phyloP scores from a whole-genome alignment of 1,139 yeast genomes.

The Eremothecium gossypii region DNA sequence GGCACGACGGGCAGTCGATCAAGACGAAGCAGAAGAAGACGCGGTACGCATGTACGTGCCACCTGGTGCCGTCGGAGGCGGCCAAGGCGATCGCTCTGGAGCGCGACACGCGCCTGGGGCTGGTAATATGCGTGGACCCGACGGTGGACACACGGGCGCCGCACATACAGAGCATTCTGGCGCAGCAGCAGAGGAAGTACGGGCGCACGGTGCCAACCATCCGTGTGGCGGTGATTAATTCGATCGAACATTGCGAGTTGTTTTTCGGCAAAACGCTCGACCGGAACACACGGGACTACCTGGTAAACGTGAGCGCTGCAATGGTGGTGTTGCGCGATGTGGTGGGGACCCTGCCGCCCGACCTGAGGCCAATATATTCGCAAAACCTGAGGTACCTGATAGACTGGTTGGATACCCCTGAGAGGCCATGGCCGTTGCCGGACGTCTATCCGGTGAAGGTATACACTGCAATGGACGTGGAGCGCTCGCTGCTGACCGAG shows the following conservation, averaged over 20 bases:
- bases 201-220: constrained; percentile 45
- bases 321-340: constrained; percentile 73
- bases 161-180: constrained; percentile 27
- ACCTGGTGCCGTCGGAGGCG: constrained; percentile 40
- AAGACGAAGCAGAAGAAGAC: constrained; percentile 29
- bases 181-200: constrained; percentile 16
- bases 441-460: constrained; percentile 55
- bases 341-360: constrained; percentile 80
- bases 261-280: constrained; percentile 35
- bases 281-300: constrained; percentile 35
- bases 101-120: constrained; percentile 38
- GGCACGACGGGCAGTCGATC: constrained; percentile 54
- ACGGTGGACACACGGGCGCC: constrained; percentile 42
- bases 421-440: constrained; percentile 68
- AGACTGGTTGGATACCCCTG: constrained; percentile 45
- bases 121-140: constrained; percentile 64
- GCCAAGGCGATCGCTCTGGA: constrained; percentile 23
- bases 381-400: constrained; percentile 56
- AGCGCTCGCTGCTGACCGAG: constrained; percentile 67
- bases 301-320: constrained; percentile 68
- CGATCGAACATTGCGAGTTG: constrained; percentile 68
- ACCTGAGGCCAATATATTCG: constrained; percentile 63
- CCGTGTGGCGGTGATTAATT: constrained; percentile 64
- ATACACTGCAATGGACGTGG: constrained; percentile 66
- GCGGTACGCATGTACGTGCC: constrained; percentile 29